Percentiles rank a stretch among this genome's conserved stretches.
Conservation (phyloP, 805 yeast genomes). For the Blastobotrys muscicola region DNA sequence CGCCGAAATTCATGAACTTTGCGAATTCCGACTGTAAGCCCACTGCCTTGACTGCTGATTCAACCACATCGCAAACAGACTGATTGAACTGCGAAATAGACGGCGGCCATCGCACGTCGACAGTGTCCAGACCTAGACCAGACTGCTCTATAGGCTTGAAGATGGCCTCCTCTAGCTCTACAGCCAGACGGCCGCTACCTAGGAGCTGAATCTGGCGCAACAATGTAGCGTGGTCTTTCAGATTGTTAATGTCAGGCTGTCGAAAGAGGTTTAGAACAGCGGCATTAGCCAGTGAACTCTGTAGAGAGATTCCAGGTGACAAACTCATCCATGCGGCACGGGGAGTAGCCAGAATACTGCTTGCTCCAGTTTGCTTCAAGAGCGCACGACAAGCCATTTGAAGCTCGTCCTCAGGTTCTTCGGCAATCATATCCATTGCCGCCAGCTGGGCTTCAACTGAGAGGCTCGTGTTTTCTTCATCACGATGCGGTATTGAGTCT, state of each 20-base stretch:
- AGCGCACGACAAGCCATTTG: neutral
- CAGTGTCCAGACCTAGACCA: no score
- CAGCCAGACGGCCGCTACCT: slow-evolving; percentile 1
- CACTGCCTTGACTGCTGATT: neutral
- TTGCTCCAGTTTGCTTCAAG: neutral
- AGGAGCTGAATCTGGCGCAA: slow-evolving; percentile 1
- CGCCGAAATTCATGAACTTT: slow-evolving; percentile 1
- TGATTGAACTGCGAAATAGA: slow-evolving; percentile 4
- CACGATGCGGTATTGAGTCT: neutral
- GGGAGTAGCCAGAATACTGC: neutral
- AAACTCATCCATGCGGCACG: neutral
- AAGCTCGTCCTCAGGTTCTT: neutral
- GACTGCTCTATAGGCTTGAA: neutral
- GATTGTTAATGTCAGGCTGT: neutral
- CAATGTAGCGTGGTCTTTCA: neutral
- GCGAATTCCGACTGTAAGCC: neutral
- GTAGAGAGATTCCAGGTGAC: neutral
- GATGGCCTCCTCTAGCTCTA: neutral
- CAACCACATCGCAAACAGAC: slow-evolving; percentile 1
- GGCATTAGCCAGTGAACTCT: slow-evolving; percentile 1
- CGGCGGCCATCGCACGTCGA: slow-evolving; percentile 3
- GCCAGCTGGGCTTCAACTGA: neutral
- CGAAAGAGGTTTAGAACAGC: slow-evolving; percentile 1
- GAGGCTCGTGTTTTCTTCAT: no score
- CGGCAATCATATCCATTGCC: neutral